These are phyloP conservation scores for Podochytrium sp. DNA, from an alignment of 192 early-diverging fungal species.

Conservation along the genomic window DNA sequence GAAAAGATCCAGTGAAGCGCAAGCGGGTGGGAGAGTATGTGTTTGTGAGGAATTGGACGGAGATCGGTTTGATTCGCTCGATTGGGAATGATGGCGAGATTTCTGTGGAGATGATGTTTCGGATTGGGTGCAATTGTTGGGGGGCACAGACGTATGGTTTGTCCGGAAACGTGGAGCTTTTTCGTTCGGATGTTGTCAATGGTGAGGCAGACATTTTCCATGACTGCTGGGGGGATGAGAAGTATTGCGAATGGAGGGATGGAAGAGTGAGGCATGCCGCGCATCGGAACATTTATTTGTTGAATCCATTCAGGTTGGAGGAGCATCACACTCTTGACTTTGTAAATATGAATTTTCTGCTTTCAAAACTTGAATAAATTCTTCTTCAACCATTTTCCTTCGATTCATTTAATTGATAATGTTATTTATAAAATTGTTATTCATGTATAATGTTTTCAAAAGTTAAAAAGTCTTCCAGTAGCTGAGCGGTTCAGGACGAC, in stretches of 20 bases:
- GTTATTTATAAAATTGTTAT: neutral
- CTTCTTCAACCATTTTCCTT: too few species aligned
- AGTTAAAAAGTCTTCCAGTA: neutral
- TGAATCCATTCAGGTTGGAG: neutral
- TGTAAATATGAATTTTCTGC: too few species aligned
- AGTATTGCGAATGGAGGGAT: neutral
- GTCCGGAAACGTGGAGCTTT: too few species aligned
- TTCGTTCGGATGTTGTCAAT: neutral
- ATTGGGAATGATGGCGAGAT: neutral
- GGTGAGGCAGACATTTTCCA: neutral
- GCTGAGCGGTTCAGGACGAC: neutral
- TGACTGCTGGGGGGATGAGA: neutral
- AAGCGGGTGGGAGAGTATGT: neutral
- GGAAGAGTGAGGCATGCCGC: neutral
- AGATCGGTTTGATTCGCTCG: neutral
- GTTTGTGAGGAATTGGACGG: neutral
- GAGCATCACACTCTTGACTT: slow-evolving; percentile 5
- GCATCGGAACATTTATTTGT: neutral
- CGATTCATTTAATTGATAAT: neutral
- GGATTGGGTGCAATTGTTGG: neutral
- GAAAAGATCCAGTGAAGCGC: neutral
- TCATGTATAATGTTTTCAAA: neutral
- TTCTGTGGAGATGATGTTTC: neutral
- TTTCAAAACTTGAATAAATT: too few species aligned
- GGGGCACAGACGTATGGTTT: neutral